Evolutionary conservation across 495 filamentous ascomycete species (phyloP), one percentile per base, ranked within the genome.

Genomic region (Aspergillus conjunctus): DNA sequence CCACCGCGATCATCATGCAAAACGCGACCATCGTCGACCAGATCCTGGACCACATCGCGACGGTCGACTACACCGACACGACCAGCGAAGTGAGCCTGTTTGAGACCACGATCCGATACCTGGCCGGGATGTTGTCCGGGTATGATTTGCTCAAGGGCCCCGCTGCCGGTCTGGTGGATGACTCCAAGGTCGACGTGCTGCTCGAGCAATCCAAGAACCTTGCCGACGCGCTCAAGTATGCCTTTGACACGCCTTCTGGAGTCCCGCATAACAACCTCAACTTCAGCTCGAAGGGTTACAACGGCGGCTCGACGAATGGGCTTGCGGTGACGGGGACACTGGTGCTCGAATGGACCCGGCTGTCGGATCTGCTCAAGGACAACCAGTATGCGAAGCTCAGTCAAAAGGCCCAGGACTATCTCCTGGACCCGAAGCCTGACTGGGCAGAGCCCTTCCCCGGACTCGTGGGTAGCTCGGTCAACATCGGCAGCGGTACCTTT

Each of bases 41-140:
- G 32, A 91, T 94, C 48, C 66, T 95, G 4, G 77, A 88, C 20
- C 87, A 85, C 69, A 82, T 96, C 45, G 76, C 81, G 0, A 79
- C 70, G 0, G 84, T 95, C 62, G 77, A 96, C 73, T 96, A 90
- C 62, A 80, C 80, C 52, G 76, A 73, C 17, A 88, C 89, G 4
- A 57, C 67, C 1, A 76, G 75, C 14, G 34, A 58, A 33, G 85
- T 95, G 61, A 92, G 87, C 57, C 74, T 96, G 31, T 96, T 96
- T 60, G 91, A 96, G 73, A 96, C 91, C 3, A 95, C 91, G 3
- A 96, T 96, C 66, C 88, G 91, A 4, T 96, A 95, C 64, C 76
- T 96, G 4, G 91, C 79, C 15, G 92, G 92, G 17, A 77, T 96
- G 63, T 63, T 95, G 44, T 90, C 92, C 9, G 92, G 85, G 7